These are phyloP conservation scores for Starmerella bombicola DNA, from an alignment of 805 yeast species.

Conservation along the genomic window DNA sequence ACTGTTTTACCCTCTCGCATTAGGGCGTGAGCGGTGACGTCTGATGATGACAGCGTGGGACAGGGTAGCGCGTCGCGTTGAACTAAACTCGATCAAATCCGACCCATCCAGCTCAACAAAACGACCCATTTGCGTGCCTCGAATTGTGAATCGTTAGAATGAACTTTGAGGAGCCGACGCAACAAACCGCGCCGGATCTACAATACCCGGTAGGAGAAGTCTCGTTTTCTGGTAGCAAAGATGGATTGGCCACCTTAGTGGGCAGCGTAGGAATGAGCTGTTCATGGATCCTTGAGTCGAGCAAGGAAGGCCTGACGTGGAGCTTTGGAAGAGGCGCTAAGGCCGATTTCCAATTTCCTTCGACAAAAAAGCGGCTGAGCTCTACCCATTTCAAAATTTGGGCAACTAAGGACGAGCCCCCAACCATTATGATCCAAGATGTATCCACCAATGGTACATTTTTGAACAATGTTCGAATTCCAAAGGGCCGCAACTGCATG, in stretches of 20 bases:
- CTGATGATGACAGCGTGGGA: no score
- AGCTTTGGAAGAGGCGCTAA: constrained; percentile 58
- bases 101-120: no score
- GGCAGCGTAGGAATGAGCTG: constrained; percentile 21
- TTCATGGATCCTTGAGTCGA: constrained; percentile 16
- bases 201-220: constrained; percentile 17
- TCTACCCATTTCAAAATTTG: constrained; percentile 63
- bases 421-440: constrained; percentile 50
- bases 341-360: constrained; percentile 51
- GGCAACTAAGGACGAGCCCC: constrained; percentile 42
- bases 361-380: constrained; percentile 50
- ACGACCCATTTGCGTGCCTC: no score
- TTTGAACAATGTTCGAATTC: constrained; percentile 60
- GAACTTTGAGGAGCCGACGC: constrained; percentile 21
- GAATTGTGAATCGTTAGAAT: no score
- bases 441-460: constrained; percentile 86
- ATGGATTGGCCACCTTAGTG: constrained; percentile 17
- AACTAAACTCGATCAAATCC: no score
- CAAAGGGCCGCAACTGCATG: constrained; percentile 66
- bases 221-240: constrained; percentile 13
- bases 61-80: no score
- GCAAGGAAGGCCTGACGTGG: constrained; percentile 35
- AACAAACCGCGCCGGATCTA: constrained; percentile 21
- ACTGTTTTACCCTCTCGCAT: no score
- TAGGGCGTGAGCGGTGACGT: no score